Base-by-base conservation (phyloP, 2,329 filamentous ascomycete species). In the Ustulina deusta region DNA sequence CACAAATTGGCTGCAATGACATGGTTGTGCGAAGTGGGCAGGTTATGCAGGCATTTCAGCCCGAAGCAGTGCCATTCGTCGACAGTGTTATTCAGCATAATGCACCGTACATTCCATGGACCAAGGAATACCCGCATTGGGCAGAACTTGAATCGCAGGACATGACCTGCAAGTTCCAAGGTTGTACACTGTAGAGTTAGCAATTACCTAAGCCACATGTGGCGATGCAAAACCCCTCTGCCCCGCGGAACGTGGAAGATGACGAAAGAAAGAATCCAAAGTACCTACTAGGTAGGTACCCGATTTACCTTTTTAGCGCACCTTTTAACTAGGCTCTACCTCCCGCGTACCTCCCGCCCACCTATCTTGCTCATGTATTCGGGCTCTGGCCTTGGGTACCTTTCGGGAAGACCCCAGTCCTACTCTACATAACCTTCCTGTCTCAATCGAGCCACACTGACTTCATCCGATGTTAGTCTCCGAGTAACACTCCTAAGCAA, bases 231-330 rank as follows among this genome's bases (percentile, higher is more conserved):
- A 10, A 25, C 13, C 36, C 32, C n/a, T 57, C 34, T 58, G 64
- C 66, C 66, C 66, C 62, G 66, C 66, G 38, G 57, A 61, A 68
- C 57, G 49, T 20, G 4, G 6, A 54, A 42, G 62, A 68, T 68
- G 61, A 68, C 66, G 62, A 65, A 65, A 65, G 57, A 65, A 65
- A 20, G 22, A 46, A 34, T 20, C 27, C 27, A 27, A 42, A n/a
- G 6, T 29, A 42, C 54, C 13, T 56, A n/a, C 54, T n/a, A n/a
- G n/a, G 17, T 15, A 25, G n/a, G n/a, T 22, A 6, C 13, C 20
- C 42, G 11, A 34, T 20, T 20, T 44, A 17, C 15, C 49, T n/a
- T 9, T 34, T 52, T 11, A 49, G 46, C 17, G 13, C 27, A 6
- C 13, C 32, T 54, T n/a, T 20, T 54, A 13, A 20, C 32, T 22